Base-by-base conservation (phyloP, 257 asterid genomes). In the Verbascum thapsus region DNA sequence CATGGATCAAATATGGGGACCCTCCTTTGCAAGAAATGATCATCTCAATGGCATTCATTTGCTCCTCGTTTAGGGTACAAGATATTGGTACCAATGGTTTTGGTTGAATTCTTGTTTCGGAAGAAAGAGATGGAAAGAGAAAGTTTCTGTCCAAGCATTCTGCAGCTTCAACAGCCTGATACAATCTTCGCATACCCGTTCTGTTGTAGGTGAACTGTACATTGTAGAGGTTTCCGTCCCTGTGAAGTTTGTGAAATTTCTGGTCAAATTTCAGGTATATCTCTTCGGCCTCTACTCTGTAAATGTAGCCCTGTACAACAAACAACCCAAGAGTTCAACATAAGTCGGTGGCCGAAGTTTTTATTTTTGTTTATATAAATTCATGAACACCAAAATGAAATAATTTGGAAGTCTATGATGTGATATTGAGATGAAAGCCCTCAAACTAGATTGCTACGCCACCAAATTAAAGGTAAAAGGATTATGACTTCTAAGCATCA, bases 131-230 rank as follows among this genome's bases (percentile, higher is more conserved):
- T 38, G 99, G 99, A 69, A 87, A 90, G 54, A 90, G 90, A 70
- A 89, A 43, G 67, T 76, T 81, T 10, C 45, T 64, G 15, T 66
- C 79, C 68, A 94, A 76, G 44, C 61, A 10, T 73, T 75, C 79
- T 16, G 97, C 85, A 68, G 95, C 81, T 63, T 90, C 95, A 60
- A 85, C 70, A 11, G 97, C 96, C 67, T 88, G 96, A 73, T 90
- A 88, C 69, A 94, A 58, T 78, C 87, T 81, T 54, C 88, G 80
- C 79, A 81, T 57, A 26, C 74, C 61, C 0, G 39, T 34, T 18
- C 97, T 85, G 63, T 84, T 82, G 67, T 74, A 90, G 39, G 85
- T 57, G 72, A 94, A 94, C 76, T 81, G 91, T 11, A 94, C 88
- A 63, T 84, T 74, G 47, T 87, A 94, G n/a, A 75, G 72, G 64